Percentiles rank a stretch among this genome's conserved stretches.
Evolutionary conservation across 2,329 filamentous ascomycete species (phyloP).

Genomic region (Mariannaea sp.): DNA sequence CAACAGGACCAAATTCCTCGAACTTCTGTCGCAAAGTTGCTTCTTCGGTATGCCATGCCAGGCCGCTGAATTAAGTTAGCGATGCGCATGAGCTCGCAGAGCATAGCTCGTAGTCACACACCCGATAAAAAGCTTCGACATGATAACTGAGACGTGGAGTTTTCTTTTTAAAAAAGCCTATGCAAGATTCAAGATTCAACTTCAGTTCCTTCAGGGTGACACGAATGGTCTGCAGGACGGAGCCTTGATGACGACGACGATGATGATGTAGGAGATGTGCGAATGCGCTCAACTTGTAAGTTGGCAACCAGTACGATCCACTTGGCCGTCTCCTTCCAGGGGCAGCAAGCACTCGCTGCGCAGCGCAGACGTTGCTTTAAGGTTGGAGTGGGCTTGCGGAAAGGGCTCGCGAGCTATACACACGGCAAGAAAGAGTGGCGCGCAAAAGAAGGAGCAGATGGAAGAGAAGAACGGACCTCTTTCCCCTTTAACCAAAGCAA

Average conservation of each 20-base stretch:
- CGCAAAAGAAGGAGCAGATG: neutral
- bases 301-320: slow-evolving; percentile 8
- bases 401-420: slow-evolving; percentile 13
- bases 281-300: neutral
- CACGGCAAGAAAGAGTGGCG: slow-evolving; percentile 4
- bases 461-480: slow-evolving; percentile 12
- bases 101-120: slow-evolving; percentile 53
- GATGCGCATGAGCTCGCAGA: slow-evolving; percentile 3
- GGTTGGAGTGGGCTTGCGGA: slow-evolving; percentile 12
- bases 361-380: slow-evolving; percentile 5
- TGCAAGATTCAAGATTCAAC: slow-evolving; percentile 23
- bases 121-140: slow-evolving; percentile 97
- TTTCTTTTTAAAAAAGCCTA: slow-evolving; percentile 20
- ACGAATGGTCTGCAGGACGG: slow-evolving; percentile 12
- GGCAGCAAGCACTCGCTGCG: slow-evolving; percentile 1
- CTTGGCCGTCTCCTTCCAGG: slow-evolving; percentile 6
- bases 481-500: slow-evolving; percentile 6
- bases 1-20: slow-evolving; percentile 85
- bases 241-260: slow-evolving; percentile 2
- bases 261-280: slow-evolving; percentile 5
- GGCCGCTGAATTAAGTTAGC: slow-evolving; percentile 66
- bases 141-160: slow-evolving; percentile 50
- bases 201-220: slow-evolving; percentile 5
- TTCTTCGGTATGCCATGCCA: slow-evolving; percentile 98
- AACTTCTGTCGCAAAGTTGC: slow-evolving; percentile 86